phyloP scores from a whole-genome alignment of 2,329 filamentous ascomycete species.

The Arthrobotrys pseudoclavata region DNA sequence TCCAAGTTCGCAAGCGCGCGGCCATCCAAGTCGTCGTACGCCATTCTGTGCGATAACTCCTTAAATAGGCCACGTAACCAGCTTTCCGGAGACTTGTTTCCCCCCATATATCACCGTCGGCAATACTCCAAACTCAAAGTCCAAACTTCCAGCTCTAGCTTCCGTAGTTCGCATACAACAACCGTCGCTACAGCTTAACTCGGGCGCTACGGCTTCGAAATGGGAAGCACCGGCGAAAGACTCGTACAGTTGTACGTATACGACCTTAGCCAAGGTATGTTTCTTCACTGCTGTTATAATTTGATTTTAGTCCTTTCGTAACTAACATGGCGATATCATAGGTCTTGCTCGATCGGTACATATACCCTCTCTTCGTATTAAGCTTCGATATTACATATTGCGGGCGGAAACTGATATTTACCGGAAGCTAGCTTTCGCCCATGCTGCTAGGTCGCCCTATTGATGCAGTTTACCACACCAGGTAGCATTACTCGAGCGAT shows the following conservation, averaged over 20 bases:
- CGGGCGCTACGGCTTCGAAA: conserved; percentile 3
- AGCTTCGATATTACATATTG: not conserved
- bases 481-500: conserved; percentile 65
- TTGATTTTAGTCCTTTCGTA: conserved; percentile 25
- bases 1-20: conserved; percentile 18
- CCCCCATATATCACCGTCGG: not conserved
- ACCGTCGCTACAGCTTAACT: not conserved
- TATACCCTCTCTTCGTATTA: not conserved
- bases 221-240: conserved; percentile 56
- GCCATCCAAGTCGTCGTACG: conserved; percentile 4
- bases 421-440: conserved; percentile 69
- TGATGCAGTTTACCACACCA: conserved; percentile 95
- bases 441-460: conserved; percentile 78
- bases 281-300: conserved; percentile 65
- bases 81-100: not conserved
- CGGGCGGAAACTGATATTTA: conserved; percentile 62
- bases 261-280: conserved; percentile 75
- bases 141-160: not conserved
- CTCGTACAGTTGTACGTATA: conserved; percentile 80
- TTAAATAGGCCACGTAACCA: conserved; percentile 35
- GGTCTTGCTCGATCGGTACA: conserved; percentile 46
- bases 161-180: conserved; percentile 20
- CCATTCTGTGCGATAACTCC: not conserved
- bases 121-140: not conserved
- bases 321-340: conserved; percentile 45